phyloP scores from a whole-genome alignment of 2,329 filamentous ascomycete genomes.

The Pyrenochaeta sp. region DNA sequence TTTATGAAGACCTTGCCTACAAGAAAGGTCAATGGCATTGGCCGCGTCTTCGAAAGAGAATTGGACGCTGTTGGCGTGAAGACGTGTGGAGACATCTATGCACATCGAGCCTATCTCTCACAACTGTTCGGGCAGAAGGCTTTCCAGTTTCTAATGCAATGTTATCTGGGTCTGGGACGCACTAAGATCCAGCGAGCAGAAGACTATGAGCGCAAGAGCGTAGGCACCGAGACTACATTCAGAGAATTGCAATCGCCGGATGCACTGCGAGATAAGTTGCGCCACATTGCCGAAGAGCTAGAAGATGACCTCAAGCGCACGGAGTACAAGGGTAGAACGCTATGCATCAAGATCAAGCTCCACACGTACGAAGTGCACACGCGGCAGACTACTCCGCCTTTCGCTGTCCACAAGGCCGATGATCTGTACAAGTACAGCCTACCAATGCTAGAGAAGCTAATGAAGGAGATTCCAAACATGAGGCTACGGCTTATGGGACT shows the following conservation, averaged over 20 bases:
- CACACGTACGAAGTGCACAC: slow-evolving; percentile 94
- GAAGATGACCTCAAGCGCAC: slow-evolving; percentile 84
- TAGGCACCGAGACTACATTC: slow-evolving; percentile 94
- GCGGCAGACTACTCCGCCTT: slow-evolving; percentile 77
- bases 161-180: slow-evolving; percentile 84
- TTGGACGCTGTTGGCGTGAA: slow-evolving; percentile 86
- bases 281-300: slow-evolving; percentile 82
- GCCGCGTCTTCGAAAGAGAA: slow-evolving; percentile 90
- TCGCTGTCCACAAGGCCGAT: slow-evolving; percentile 74
- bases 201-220: slow-evolving; percentile 89
- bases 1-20: slow-evolving; percentile 88
- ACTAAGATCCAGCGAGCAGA: slow-evolving; percentile 87
- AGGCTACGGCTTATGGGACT: slow-evolving; percentile 87
- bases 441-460: slow-evolving; percentile 83
- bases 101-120: slow-evolving; percentile 74
- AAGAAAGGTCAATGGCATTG: slow-evolving; percentile 94
- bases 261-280: slow-evolving; percentile 78
- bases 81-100: slow-evolving; percentile 87
- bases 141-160: slow-evolving; percentile 83
- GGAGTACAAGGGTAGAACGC: slow-evolving; percentile 86
- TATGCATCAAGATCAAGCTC: slow-evolving; percentile 91
- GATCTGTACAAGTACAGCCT: slow-evolving; percentile 84
- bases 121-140: slow-evolving; percentile 91
- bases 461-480: slow-evolving; percentile 82
- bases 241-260: slow-evolving; percentile 75